Base-by-base conservation (phyloP, 2,329 filamentous ascomycete genomes). In the Diaporthe longicolla region DNA sequence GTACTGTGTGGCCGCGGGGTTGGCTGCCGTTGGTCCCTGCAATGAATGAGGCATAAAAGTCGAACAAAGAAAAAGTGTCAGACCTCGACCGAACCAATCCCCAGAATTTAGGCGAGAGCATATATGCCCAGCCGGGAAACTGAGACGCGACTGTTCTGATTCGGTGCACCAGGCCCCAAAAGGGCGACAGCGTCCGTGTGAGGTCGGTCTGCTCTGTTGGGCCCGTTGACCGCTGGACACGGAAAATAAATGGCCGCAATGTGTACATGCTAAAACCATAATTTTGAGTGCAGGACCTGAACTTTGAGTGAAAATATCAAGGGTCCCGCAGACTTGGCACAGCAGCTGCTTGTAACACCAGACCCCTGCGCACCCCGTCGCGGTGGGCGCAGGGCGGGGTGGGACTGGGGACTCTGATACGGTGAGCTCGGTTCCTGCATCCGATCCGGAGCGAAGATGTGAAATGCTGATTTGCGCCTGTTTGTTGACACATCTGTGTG, bases 401-500 rank as follows among this genome's bases (percentile, higher is more conserved):
- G 37, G 37, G 37, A 40, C 35, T 4, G 10, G 35, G 35, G 10
- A 4, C 32, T 35, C 35, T 66, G 63, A 37, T 52, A 66, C 21
- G 63, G n/a, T 35, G 45, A 40, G 63, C 45, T 52, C 45, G 63
- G 63, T 66, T 66, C 45, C 63, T 66, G 63, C 63, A 66, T 66
- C 63, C 45, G 63, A 66, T 52, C 45, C 19, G 37, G 59, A 43
- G 29, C n/a, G 26, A 19, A 21, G 11, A 40, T 40, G 2, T 29
- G 45, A 50, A 24, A 50, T 48, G 17, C 21, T 48, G 5, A 43
- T 4, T 4, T 32, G 29, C 4, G 29, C 1, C 29, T 29, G 29
- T 50, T 50, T 29, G 29, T 50, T 50, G 45, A 50, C 45, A 50
- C 45, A 50, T 63, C 40, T 48, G 1, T 13, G 40, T 32, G 43